These are phyloP conservation scores for Grigorovia humatica DNA, from an alignment of 805 yeast species.

Conservation along the genomic window DNA sequence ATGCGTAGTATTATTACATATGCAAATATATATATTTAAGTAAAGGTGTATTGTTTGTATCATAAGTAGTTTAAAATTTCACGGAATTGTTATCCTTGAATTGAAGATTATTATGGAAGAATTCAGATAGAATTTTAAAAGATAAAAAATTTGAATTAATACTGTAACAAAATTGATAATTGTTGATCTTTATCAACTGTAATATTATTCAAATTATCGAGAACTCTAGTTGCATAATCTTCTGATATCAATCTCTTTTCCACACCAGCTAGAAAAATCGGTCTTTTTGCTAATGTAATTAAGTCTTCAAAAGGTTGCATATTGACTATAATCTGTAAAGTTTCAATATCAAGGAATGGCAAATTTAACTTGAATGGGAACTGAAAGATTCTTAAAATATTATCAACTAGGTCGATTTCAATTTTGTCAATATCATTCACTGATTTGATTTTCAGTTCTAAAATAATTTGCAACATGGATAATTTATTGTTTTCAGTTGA, in stretches of 20 bases:
- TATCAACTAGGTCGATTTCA: neutral
- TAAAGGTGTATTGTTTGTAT: no score
- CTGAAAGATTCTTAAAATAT: neutral
- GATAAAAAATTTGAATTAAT: no score
- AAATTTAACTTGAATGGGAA: neutral
- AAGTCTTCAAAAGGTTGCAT: neutral
- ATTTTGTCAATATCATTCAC: neutral
- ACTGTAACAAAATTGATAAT: neutral
- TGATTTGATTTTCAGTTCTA: neutral
- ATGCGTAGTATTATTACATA: no score
- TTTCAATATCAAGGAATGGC: neutral
- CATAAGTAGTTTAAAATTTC: no score
- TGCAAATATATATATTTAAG: no score
- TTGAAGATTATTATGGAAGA: no score
- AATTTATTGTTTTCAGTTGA: constrained; percentile 4
- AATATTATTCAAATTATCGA: neutral
- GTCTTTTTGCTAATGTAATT: neutral
- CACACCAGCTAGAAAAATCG: neutral
- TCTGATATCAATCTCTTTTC: neutral
- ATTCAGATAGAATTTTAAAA: no score
- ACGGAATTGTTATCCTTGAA: no score
- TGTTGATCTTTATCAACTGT: neutral
- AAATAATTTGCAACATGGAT: constrained; percentile 5
- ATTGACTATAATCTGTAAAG: neutral
- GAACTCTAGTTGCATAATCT: neutral